These are phyloP conservation scores for Ophiocordyceps camponoti-leonardi DNA, from an alignment of 2,329 filamentous ascomycete genomes.

Conservation along the genomic window DNA sequence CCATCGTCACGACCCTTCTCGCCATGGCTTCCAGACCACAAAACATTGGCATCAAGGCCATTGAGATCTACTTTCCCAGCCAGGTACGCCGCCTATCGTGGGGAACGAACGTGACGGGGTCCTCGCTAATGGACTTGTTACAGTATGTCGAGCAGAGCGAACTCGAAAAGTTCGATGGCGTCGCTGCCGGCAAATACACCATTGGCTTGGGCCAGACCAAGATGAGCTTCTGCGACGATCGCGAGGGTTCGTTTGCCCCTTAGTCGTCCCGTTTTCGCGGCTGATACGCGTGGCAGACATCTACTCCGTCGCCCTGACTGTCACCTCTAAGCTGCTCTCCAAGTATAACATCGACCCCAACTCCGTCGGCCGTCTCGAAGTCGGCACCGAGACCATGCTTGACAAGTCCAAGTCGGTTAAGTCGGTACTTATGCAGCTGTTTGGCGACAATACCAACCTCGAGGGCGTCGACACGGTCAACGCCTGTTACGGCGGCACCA, in stretches of 20 bases:
- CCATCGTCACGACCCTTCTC: background rate
- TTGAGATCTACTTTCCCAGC: conserved; percentile 75
- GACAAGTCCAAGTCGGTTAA: conserved; percentile 90
- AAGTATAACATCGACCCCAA: conserved; percentile 73
- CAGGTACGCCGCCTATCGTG: conserved; percentile 42
- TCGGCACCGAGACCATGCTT: conserved; percentile 70
- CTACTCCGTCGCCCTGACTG: conserved; percentile 72
- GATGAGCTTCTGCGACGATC: conserved; percentile 85
- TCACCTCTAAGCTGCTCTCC: conserved; percentile 57
- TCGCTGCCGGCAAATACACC: conserved; percentile 70
- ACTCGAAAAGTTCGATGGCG: conserved; percentile 76
- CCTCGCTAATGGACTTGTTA: background rate
- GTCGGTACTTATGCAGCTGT: conserved; percentile 75
- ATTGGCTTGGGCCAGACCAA: conserved; percentile 82
- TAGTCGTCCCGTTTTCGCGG: conserved; percentile 3
- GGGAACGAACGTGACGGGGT: too few relatives aligned
- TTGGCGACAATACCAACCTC: conserved; percentile 67
- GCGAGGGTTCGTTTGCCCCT: conserved; percentile 46
- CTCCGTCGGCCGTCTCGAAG: conserved; percentile 65
- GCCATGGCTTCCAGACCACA: conserved; percentile 55
- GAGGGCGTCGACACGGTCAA: conserved; percentile 74
- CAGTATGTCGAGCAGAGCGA: conserved; percentile 74
- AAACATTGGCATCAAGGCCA: conserved; percentile 86
- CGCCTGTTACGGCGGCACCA: conserved; percentile 76
- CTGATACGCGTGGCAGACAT: conserved; percentile 40